Percentiles rank a stretch among this genome's conserved stretches.
phyloP scores from a whole-genome alignment of 768 basidiomycete genomes.

The Pulveroboletus sp. region DNA sequence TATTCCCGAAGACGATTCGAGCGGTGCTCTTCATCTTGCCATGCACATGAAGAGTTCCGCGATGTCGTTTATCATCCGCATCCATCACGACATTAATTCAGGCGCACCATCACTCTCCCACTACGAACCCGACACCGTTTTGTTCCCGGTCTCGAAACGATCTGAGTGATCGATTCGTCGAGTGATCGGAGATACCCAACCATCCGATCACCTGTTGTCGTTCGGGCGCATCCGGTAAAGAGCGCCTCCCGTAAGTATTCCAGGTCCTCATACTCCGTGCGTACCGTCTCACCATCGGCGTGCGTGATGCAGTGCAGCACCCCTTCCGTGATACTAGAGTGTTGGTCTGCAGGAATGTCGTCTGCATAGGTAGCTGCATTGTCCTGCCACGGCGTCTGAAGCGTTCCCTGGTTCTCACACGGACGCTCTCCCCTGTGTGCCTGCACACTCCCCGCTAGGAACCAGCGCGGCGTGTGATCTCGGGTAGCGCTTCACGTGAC shows the following conservation, averaged over 20 bases:
- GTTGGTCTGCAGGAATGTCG: no score
- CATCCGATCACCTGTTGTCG: neutral
- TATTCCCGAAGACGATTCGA: conserved; percentile 2
- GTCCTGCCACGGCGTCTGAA: neutral
- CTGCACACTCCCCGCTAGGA: neutral
- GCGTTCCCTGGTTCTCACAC: neutral
- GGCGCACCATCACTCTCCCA: conserved; percentile 1
- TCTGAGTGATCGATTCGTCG: neutral
- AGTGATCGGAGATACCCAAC: neutral
- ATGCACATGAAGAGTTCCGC: neutral
- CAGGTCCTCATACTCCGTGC: neutral
- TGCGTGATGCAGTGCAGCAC: neutral
- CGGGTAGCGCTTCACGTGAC: neutral
- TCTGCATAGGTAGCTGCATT: neutral
- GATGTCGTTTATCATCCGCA: neutral
- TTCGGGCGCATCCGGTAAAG: neutral
- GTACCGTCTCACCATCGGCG: neutral
- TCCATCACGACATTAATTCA: neutral
- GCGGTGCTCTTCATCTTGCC: neutral
- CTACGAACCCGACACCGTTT: neutral
- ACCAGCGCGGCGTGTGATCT: neutral
- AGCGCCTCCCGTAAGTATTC: neutral
- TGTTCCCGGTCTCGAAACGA: neutral
- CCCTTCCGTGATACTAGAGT: no score
- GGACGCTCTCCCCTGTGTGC: neutral